Evolutionary conservation across 2,329 filamentous ascomycete genomes (phyloP), one percentile per base, ranked within the genome.

Genomic region (Emergomyces orientalis): DNA sequence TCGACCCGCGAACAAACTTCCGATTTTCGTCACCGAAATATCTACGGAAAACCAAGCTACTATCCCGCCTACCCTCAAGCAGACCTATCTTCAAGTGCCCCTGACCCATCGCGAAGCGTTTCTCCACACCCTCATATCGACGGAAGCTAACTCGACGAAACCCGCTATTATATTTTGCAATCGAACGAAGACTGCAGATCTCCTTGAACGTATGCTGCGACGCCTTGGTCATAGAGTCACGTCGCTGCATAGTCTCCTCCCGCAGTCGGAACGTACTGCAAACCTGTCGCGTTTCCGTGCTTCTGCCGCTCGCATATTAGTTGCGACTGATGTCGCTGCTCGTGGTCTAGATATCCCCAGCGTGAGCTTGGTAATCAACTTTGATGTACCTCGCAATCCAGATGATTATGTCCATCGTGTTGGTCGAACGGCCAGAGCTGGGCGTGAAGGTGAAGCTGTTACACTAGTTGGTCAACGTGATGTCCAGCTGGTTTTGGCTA

Each of bases 341-440:
- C 85, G 94, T 74, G 94, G 94, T 81, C 84, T 99, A 3, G 94
- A 99, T 78, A 97, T 99, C 65, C 93, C 93, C 1, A 89, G 91
- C 68, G 93, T 97, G 7, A 88, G 84, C 62, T 77, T 97, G 19
- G 94, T 99, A 2, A 80, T 99, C 72, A 97, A 99, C 77, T 99
- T 92, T 76, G 94, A 99, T 73, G 86, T 99, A 0, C 94, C 94
- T 0, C 86, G 93, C n/a, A 91, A 97, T 72, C 91, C 93, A 2
- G 92, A 97, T 74, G 93, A 97, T 76, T 99, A 99, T 75, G 94
- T 99, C 67, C 94, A 99, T 78, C 86, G 94, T 14, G 93, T 97
- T 59, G 94, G 94, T 74, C 88, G 94, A 77, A 99, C 94, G 14
- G 94, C 94, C 3, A 87, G 94, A 83, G 94, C 94, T 0, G 94